Base-by-base conservation (phyloP, 768 basidiomycete genomes). In the Amanita polypyramis region DNA sequence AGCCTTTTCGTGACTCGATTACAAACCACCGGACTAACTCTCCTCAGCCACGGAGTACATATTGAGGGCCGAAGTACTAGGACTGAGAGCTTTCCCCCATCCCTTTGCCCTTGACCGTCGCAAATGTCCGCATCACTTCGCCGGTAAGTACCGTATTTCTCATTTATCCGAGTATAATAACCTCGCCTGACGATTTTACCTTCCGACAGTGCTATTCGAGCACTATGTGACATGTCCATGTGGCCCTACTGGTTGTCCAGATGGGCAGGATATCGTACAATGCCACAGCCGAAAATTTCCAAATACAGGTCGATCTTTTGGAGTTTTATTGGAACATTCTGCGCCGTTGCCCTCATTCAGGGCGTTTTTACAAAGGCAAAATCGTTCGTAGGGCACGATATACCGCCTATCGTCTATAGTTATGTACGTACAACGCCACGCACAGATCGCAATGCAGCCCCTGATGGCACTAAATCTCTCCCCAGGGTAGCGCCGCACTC, bases 271-370 rank as follows among this genome's bases (percentile, higher is more conserved):
- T 72, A 72, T 54, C 67, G 72, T 25, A 55, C 62, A 10, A 45
- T 53, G 4, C 63, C 65, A 8, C 65, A 64, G 4, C 56, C 62
- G 1, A 60, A 61, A 37, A 53, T 44, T 1, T 60, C 68, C 0
- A 53, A 65, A 27, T 65, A 70, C 51, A 57, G 67, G n/a, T 53
- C 72, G 15, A 73, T 69, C 67, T 32, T 73, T 4, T 78, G 74
- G 74, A 72, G 74, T 0, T 77, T 75, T 54, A 55, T 78, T 12
- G 74, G 70, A 25, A 67, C 76, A 1, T 77, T 77, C 55, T 65
- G 65, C 41, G 74, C 72, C 3, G 65, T 78, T 44, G 65, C 73
- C 0, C 51, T 71, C 35, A 65, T 79, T 39, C 75, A 78, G 49
- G 74, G 68, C 5, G 56, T 73, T 14, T 77, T 78, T 52, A 65